Base-by-base conservation (phyloP, 169 alveolate species). In the Plasmodium yoelii region DNA sequence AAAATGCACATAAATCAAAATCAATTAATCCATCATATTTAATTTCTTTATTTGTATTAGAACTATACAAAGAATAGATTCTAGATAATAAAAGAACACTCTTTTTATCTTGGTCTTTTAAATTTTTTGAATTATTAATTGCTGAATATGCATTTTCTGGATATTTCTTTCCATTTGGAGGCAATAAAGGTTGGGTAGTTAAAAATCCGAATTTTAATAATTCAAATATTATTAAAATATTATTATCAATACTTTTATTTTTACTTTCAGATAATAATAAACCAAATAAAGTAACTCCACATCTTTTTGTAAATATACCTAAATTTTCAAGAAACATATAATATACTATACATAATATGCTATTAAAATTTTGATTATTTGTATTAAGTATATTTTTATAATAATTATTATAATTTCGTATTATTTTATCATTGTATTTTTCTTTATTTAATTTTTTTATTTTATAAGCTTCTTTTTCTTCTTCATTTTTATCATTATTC, bases 241-340 rank as follows among this genome's bases (percentile, higher is more conserved):
- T 93, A 13, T 24, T 72, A 73, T 92, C 71, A 13, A 92, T 92
- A 46, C 90, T 68, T 34, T 88, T 92, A 34, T 70, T 56, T 53
- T 46, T 75, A 6, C 93, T 73, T 72, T 88, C 94, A 26, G 96
- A 74, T 42, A 94, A 71, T 51, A 90, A 92, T 26, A 73, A 65
- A 2, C 96, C 96, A 77, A 92, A 94, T 46, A 93, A 91, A 0
- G 95, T 94, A 42, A 91, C 94, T 8, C 96, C 95, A 64, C 94
- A 91, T 74, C 65, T 75, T 61, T 74, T 88, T 1, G 96, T 87
- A 34, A 94, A 92, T 49, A 90, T 90, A 5, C 94, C 95, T 57
- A 94, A 34, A 72, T 92, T 94, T 26, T 94, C 96, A 24, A 94
- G 92, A 61, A 94, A 59, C 90, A 94, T 92, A 57, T 64, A 94